Base-by-base conservation (phyloP, 164 flowering plant genomes). In the Dillenia suffruticosa region DNA sequence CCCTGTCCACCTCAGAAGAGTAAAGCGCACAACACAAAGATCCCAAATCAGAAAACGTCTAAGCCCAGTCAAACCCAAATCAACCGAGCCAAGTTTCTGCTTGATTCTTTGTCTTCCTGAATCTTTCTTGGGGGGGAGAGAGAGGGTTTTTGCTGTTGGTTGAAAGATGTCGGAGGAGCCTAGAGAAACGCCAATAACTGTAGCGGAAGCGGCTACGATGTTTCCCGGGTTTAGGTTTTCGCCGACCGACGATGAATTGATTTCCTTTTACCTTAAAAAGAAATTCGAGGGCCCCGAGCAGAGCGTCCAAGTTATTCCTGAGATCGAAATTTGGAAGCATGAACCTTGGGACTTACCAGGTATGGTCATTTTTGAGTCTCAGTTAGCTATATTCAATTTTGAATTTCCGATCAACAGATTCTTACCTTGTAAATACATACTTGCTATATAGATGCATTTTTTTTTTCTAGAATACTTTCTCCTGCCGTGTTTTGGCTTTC, bases 261-360 rank as follows among this genome's bases (percentile, higher is more conserved):
- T 88, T 3, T 70, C 77, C 14, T 78, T 71, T 59, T 88, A 84
- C 68, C 68, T 88, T 55, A 76, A 67, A 70, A 77, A 74, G 69
- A 88, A 86, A 80, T 54, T 82, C 17, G 73, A 80, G 1, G 95
- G 91, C 11, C 52, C 17, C 11, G 79, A 81, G 44, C 51, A 70
- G 48, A 48, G 75, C 61, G 88, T 84, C 10, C 76, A 81, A 46
- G 77, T 85, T 46, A 85, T 88, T 63, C 22, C 84, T 0, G 89
- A 85, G 64, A 54, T 84, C 55, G 95, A 85, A 13, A 70, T 88
- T 52, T 84, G 85, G 59, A 71, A 48, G 53, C 56, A 49, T 57
- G 89, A 88, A 71, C 95, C 95, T 11, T 86, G 91, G 95, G 95
- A 88, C 59, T 72, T 88, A 19, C 91, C 95, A 57, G 87, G 95